Evolutionary conservation across 495 filamentous ascomycete species (phyloP).

Genomic region (Neurospora sp.): DNA sequence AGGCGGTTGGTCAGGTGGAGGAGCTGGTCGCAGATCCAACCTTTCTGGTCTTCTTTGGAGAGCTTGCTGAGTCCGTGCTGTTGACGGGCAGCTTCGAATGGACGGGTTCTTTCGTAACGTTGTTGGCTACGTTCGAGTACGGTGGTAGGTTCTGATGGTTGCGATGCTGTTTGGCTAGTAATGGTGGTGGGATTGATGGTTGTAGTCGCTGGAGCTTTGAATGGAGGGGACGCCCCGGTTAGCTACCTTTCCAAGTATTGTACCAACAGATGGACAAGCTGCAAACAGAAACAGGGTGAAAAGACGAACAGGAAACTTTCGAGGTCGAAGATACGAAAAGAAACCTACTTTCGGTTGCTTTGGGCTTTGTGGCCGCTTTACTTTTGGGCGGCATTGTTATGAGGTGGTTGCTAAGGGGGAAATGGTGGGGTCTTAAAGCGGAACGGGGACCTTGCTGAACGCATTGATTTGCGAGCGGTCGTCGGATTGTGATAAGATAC

Average conservation of each 20-base stretch:
- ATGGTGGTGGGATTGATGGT: neutral
- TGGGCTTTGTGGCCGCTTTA: slow-evolving; percentile 20
- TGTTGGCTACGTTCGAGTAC: slow-evolving; percentile 25
- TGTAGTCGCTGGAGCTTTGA: neutral
- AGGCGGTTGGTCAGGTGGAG: slow-evolving; percentile 23
- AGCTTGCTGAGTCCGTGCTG: slow-evolving; percentile 25
- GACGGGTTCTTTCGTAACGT: slow-evolving; percentile 27
- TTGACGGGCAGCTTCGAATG: slow-evolving; percentile 16
- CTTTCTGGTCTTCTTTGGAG: slow-evolving; percentile 25
- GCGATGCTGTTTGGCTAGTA: neutral
- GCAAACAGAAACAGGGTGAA: neutral
- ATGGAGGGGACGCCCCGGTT: neutral
- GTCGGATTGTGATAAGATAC: neutral
- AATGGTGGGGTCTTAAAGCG: neutral
- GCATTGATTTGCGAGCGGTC: neutral
- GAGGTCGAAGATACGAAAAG: neutral
- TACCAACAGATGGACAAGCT: neutral
- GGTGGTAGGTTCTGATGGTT: slow-evolving; percentile 17
- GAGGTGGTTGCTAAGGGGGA: slow-evolving; percentile 3
- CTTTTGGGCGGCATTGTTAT: slow-evolving; percentile 25
- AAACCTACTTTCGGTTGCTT: slow-evolving; percentile 18
- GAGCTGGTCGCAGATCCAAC: slow-evolving; percentile 14
- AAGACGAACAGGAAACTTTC: neutral
- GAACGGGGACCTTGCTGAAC: neutral
- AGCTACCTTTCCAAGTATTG: neutral